Conservation (phyloP, 1,139 yeast genomes). For the Hemisphaericaspora xylanilytica region DNA sequence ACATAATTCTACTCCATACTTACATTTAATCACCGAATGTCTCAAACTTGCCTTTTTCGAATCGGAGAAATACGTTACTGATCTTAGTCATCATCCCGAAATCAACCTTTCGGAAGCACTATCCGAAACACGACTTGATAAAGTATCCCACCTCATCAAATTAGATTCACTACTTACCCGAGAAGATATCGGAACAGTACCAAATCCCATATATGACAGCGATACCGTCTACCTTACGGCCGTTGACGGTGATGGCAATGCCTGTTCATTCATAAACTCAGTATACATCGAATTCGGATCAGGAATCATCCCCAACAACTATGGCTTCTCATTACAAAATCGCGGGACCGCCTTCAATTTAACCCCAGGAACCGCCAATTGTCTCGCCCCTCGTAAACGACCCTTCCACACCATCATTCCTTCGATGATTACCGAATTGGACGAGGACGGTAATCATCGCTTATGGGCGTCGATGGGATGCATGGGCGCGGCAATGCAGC, state of each 20-base stretch:
- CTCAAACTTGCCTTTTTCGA: slow-evolving; percentile 70
- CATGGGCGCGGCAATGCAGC: slow-evolving; percentile 87
- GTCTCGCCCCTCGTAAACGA: slow-evolving; percentile 63
- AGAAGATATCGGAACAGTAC: slow-evolving; percentile 46
- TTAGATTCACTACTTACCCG: slow-evolving; percentile 39
- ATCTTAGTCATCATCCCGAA: slow-evolving; percentile 46
- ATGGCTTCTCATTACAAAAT: slow-evolving; percentile 71
- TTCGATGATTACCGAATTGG: slow-evolving; percentile 53
- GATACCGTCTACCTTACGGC: slow-evolving; percentile 78
- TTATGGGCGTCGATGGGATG: slow-evolving; percentile 72
- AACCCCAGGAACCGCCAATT: slow-evolving; percentile 53
- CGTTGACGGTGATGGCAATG: slow-evolving; percentile 62
- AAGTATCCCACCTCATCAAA: slow-evolving; percentile 48
- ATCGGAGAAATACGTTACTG: slow-evolving; percentile 70
- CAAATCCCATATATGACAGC: slow-evolving; percentile 59
- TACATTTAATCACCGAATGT: slow-evolving; percentile 66
- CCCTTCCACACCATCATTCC: slow-evolving; percentile 85
- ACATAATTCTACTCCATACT: slow-evolving; percentile 69
- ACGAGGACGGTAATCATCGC: slow-evolving; percentile 23
- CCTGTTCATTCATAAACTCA: slow-evolving; percentile 77
- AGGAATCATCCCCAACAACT: slow-evolving; percentile 60
- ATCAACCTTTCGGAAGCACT: slow-evolving; percentile 34
- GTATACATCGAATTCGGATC: slow-evolving; percentile 69
- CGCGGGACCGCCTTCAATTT: slow-evolving; percentile 74
- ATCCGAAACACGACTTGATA: slow-evolving; percentile 41